Conservation (phyloP, 1,139 yeast species). For the Groenewaldozyma sp. region DNA sequence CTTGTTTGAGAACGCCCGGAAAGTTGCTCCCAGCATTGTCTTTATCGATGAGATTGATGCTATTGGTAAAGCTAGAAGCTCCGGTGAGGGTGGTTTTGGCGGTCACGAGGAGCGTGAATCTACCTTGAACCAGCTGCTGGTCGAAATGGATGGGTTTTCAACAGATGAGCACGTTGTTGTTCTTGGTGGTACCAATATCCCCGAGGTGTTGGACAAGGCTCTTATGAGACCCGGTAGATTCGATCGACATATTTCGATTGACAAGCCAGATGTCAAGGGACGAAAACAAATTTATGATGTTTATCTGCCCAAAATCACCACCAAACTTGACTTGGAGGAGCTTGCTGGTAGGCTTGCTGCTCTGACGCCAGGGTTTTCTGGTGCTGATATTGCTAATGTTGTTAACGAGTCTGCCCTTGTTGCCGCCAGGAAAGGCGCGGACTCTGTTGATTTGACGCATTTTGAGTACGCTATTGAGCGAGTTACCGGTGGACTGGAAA, state of each 20-base stretch:
- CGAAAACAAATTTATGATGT: conserved; percentile 85
- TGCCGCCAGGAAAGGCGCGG: conserved; percentile 78
- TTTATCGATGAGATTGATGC: conserved; percentile 98
- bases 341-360: conserved; percentile 87
- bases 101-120: conserved; percentile 95
- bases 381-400: conserved; percentile 96
- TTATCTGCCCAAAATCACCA: conserved; percentile 61
- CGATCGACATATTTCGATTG: conserved; percentile 85
- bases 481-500: conserved; percentile 92
- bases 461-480: conserved; percentile 96
- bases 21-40: conserved; percentile 87
- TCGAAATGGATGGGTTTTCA: conserved; percentile 96
- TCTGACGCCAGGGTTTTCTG: conserved; percentile 93
- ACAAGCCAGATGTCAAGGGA: conserved; percentile 88
- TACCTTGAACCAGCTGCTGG: conserved; percentile 86
- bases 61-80: conserved; percentile 87
- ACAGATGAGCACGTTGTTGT: conserved; percentile 89
- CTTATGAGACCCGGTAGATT: conserved; percentile 94
- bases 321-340: conserved; percentile 41
- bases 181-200: conserved; percentile 92
- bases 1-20: conserved; percentile 82
- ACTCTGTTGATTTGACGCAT: conserved; percentile 58
- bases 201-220: conserved; percentile 88
- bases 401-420: conserved; percentile 95
- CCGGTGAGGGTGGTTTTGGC: conserved; percentile 68